Percentiles rank a stretch among this genome's conserved stretches.
These are phyloP conservation scores for Termitomyces sp. DNA, from an alignment of 1,284 basidiomycete genomes.

Conservation along the genomic window DNA sequence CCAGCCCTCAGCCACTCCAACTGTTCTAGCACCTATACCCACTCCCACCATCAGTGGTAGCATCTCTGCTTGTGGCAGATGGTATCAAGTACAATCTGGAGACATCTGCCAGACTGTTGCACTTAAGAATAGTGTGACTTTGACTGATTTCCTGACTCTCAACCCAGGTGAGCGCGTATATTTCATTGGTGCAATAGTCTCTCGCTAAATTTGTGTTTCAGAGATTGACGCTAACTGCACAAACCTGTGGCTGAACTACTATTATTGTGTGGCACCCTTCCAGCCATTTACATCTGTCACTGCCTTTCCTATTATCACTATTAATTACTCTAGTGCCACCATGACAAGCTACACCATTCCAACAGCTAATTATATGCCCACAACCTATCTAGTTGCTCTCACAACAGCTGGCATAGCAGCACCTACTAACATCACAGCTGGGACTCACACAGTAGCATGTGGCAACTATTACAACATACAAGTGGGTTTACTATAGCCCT, in stretches of 20 bases:
- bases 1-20: background rate
- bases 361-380: conserved; percentile 2
- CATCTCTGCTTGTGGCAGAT: background rate
- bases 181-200: background rate
- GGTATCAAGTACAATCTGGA: conserved; percentile 2
- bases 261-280: conserved; percentile 3
- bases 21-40: background rate
- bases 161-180: background rate
- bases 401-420: no score
- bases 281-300: background rate
- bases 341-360: background rate
- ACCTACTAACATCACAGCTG: no score
- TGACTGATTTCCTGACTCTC: background rate
- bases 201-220: background rate
- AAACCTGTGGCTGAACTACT: conserved; percentile 1
- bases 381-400: background rate
- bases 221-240: conserved; percentile 2
- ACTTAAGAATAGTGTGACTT: background rate
- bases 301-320: background rate
- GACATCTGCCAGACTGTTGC: conserved; percentile 1
- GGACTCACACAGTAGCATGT: background rate
- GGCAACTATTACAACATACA: no score
- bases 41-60: conserved; percentile 2
- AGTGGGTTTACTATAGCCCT: no score
- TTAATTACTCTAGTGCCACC: no score